Percentiles rank a stretch among this genome's conserved stretches.
These are phyloP conservation scores for Russula sp. DNA, from an alignment of 768 basidiomycete species.

Conservation along the genomic window DNA sequence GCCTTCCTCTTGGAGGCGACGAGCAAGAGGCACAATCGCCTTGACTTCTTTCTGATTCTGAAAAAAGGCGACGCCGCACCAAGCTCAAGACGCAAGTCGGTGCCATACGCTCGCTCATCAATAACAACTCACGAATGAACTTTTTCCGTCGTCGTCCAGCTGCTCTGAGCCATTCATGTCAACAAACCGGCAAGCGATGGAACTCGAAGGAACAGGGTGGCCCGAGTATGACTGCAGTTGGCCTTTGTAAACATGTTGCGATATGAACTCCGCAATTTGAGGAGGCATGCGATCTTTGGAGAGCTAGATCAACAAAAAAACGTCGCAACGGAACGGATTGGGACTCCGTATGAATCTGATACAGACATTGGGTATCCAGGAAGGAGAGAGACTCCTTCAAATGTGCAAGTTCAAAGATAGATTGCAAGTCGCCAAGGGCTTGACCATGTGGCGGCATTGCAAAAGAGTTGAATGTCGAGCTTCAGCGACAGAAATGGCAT, in stretches of 20 bases:
- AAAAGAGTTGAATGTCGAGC: conserved; percentile 1
- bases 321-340: no score
- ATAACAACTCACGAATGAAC: not conserved
- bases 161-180: conserved; percentile 42
- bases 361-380: conserved; percentile 69
- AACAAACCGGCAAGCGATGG: conserved; percentile 57
- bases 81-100: not conserved
- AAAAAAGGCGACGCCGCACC: not conserved
- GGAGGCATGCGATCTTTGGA: conserved; percentile 76
- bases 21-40: conserved; percentile 49
- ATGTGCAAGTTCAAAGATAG: conserved; percentile 72
- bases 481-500: no score
- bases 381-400: conserved; percentile 43
- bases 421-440: conserved; percentile 55
- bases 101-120: not conserved
- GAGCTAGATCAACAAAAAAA: conserved; percentile 13
- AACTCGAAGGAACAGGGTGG: conserved; percentile 41
- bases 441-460: conserved; percentile 77
- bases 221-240: conserved; percentile 46
- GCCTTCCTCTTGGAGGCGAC: conserved; percentile 42
- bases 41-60: conserved; percentile 58
- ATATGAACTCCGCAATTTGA: conserved; percentile 69
- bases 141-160: not conserved
- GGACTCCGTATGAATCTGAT: no score
- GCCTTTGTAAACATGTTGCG: conserved; percentile 53